Percentiles rank a stretch among this genome's conserved stretches.
These are phyloP conservation scores for Davidsoniella eucalypti DNA, from an alignment of 2,329 filamentous ascomycete genomes.

Conservation along the genomic window DNA sequence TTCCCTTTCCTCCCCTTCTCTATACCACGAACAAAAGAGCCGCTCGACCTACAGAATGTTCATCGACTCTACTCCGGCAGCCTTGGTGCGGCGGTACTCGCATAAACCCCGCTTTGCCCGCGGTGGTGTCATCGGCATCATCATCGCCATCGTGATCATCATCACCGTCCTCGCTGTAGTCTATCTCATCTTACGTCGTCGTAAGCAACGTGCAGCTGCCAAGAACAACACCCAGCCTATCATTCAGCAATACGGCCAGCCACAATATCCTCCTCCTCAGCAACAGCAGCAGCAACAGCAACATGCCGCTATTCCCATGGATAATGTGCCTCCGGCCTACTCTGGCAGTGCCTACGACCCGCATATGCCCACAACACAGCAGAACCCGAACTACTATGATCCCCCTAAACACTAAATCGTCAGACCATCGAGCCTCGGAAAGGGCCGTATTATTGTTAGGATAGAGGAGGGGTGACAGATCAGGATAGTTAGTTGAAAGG, in stretches of 20 bases:
- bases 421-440: too few relatives aligned
- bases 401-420: too few relatives aligned
- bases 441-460: too few relatives aligned
- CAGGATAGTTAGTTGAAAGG: neutral
- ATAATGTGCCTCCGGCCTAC: neutral
- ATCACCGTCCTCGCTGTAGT: neutral
- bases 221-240: neutral
- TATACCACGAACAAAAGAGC: too few relatives aligned
- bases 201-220: neutral
- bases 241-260: neutral
- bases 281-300: neutral
- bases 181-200: neutral
- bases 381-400: constrained; percentile 3
- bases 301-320: neutral
- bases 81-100: too few relatives aligned
- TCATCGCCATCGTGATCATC: constrained; percentile 1
- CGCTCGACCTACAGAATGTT: too few relatives aligned
- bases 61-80: neutral
- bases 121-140: neutral
- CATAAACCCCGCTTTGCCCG: neutral
- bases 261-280: neutral
- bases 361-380: neutral
- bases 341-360: neutral
- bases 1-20: too few relatives aligned
- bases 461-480: neutral